Conservation (phyloP, 1,284 basidiomycete genomes). For the Tilletia caries region DNA sequence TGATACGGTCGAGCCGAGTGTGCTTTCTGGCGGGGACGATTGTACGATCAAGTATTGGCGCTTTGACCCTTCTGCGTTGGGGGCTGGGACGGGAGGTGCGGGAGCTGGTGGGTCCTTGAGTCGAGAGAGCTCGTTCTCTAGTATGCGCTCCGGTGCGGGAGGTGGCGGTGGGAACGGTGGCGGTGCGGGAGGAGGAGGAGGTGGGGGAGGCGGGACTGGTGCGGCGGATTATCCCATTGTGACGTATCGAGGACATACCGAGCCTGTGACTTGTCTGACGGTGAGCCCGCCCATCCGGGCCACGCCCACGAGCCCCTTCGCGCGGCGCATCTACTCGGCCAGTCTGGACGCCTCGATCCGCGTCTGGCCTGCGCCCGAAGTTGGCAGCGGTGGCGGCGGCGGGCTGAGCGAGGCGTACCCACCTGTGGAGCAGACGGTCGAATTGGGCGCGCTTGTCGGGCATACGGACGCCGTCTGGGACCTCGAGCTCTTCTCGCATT, state of each 20-base stretch:
- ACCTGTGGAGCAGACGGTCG: conserved; percentile 74
- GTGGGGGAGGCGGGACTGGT: not conserved
- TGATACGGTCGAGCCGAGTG: conserved; percentile 70
- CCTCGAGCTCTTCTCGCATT: conserved; percentile 61
- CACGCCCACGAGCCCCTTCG: too few species aligned
- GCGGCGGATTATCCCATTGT: conserved; percentile 63
- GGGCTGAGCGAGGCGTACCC: conserved; percentile 65
- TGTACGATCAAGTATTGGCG: conserved; percentile 94
- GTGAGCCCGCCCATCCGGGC: conserved; percentile 65
- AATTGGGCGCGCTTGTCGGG: conserved; percentile 76
- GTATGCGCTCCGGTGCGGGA: not conserved
- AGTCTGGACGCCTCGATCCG: conserved; percentile 90
- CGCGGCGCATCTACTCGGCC: conserved; percentile 78
- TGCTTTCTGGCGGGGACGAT: conserved; percentile 90
- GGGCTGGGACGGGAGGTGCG: conserved; percentile 27
- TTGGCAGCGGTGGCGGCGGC: not conserved
- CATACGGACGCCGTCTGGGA: conserved; percentile 96
- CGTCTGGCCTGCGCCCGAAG: conserved; percentile 68
- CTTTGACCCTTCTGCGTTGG: conserved; percentile 54
- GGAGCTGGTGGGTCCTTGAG: not conserved
- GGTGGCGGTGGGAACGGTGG: conserved; percentile 21
- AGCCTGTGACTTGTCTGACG: conserved; percentile 83
- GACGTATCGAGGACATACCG: conserved; percentile 87
- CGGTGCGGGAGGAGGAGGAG: conserved; percentile 17
- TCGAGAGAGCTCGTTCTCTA: conserved; percentile 5